A percentile compares a stretch with the other conserved stretches of the same genome.
These are phyloP conservation scores for Apiotrichum brassicae DNA, from an alignment of 1,284 basidiomycete genomes.

Conservation along the genomic window DNA sequence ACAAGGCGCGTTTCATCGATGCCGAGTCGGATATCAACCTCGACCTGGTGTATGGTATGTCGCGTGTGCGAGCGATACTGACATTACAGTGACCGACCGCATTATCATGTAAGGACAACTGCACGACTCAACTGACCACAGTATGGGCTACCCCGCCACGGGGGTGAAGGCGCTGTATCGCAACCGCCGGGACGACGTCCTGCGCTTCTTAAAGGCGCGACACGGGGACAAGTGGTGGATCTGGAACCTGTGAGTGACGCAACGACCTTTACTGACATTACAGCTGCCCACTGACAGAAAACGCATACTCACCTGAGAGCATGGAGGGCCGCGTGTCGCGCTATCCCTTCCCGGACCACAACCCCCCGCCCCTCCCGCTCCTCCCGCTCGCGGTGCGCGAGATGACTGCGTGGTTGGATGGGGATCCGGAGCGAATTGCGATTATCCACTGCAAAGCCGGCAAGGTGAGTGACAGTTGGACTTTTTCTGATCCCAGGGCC, in stretches of 20 bases:
- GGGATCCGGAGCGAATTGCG: constrained; percentile 62
- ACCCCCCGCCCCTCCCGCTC: constrained; percentile 74
- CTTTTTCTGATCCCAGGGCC: constrained; percentile 53
- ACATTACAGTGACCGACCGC: constrained; percentile 40
- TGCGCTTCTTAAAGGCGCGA: constrained; percentile 65
- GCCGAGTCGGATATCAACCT: constrained; percentile 62
- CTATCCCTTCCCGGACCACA: constrained; percentile 83
- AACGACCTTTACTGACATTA: too few relatives aligned
- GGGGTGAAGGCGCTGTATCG: constrained; percentile 76
- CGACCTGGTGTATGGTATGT: constrained; percentile 68
- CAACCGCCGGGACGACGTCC: constrained; percentile 70
- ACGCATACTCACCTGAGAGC: constrained; percentile 48
- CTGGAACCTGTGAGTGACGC: constrained; percentile 62
- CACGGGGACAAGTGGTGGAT: constrained; percentile 74
- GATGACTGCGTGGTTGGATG: constrained; percentile 69
- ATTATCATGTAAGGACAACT: constrained; percentile 56
- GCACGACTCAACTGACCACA: constrained; percentile 50
- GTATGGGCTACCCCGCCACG: constrained; percentile 67
- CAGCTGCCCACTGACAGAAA: constrained; percentile 56
- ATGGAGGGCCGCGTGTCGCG: constrained; percentile 60
- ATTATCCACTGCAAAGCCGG: constrained; percentile 85
- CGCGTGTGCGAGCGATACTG: constrained; percentile 10
- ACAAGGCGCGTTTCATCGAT: constrained; percentile 72
- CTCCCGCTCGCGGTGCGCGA: constrained; percentile 70
- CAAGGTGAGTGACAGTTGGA: constrained; percentile 18